Percentiles rank a stretch among this genome's conserved stretches.
Evolutionary conservation across 1,284 basidiomycete genomes (phyloP).

Genomic region (Gymnopus androsaceus): DNA sequence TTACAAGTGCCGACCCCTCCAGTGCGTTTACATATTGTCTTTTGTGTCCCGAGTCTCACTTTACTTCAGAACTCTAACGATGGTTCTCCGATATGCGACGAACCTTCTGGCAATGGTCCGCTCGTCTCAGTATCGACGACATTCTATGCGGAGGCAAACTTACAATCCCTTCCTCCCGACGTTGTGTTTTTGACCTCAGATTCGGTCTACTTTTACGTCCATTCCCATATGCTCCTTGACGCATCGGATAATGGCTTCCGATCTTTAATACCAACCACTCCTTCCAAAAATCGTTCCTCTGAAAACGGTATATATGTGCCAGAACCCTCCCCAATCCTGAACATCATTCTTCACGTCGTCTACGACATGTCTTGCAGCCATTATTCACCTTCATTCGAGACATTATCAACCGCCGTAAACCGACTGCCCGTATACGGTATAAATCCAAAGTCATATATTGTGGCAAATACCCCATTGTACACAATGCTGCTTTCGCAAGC

Average conservation of each 20-base stretch:
- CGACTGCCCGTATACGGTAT: constrained; percentile 55
- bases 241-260: constrained; percentile 59
- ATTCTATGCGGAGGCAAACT: constrained; percentile 69
- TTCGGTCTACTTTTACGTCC: constrained; percentile 74
- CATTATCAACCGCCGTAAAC: constrained; percentile 48
- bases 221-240: constrained; percentile 48
- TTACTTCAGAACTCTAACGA: constrained; percentile 47
- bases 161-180: constrained; percentile 56
- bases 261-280: constrained; percentile 42
- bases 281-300: constrained; percentile 35
- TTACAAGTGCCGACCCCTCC: constrained; percentile 68
- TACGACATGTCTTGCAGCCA: constrained; percentile 64
- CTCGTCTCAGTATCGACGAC: constrained; percentile 78
- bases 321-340: constrained; percentile 55
- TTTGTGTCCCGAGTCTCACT: constrained; percentile 3
- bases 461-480: constrained; percentile 45
- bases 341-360: constrained; percentile 61
- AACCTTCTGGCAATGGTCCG: constrained; percentile 39
- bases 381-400: constrained; percentile 57
- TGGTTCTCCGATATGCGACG: constrained; percentile 46
- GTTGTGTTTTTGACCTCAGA: constrained; percentile 68
- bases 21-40: constrained; percentile 38
- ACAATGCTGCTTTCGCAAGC: constrained; percentile 54
- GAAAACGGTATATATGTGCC: constrained; percentile 48
- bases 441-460: constrained; percentile 40